phyloP scores from a whole-genome alignment of 2,329 filamentous ascomycete genomes.

The Diplodia corticola region DNA sequence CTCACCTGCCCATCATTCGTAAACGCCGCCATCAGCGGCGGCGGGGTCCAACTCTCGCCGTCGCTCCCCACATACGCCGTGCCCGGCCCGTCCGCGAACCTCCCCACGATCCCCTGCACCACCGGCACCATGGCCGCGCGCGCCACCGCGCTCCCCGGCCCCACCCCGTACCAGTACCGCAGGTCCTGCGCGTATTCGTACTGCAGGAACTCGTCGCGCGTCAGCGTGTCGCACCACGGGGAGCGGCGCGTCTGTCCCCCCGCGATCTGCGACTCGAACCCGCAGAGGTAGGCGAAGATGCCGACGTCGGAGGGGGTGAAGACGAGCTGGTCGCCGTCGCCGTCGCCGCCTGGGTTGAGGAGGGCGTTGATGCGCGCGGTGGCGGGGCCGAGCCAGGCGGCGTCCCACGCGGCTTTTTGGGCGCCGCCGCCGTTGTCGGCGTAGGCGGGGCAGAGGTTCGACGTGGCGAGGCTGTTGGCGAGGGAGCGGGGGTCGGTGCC shows the following conservation, averaged over 20 bases:
- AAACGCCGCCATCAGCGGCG: conserved; percentile 62
- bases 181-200: conserved; percentile 70
- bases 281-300: conserved; percentile 68
- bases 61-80: conserved; percentile 50
- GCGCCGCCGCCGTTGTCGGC: conserved; percentile 54
- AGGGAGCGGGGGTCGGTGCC: conserved; percentile 55
- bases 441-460: conserved; percentile 63
- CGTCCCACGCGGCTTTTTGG: conserved; percentile 51
- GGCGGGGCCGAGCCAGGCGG: conserved; percentile 56
- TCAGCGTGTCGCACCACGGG: conserved; percentile 64
- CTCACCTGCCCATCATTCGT: conserved; percentile 67
- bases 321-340: conserved; percentile 45
- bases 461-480: conserved; percentile 60
- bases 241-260: conserved; percentile 51
- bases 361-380: conserved; percentile 56
- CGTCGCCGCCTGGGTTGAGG: too few relatives aligned
- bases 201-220: conserved; percentile 59
- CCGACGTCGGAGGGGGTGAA: conserved; percentile 56
- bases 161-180: conserved; percentile 66
- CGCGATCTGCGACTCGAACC: conserved; percentile 68
- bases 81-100: conserved; percentile 56
- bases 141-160: conserved; percentile 57
- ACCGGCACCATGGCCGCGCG: conserved; percentile 63
- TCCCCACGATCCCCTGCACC: conserved; percentile 54
- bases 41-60: conserved; percentile 49